phyloP scores from a whole-genome alignment of 75 land plant genomes.

The Selaginella moellendorffii region DNA sequence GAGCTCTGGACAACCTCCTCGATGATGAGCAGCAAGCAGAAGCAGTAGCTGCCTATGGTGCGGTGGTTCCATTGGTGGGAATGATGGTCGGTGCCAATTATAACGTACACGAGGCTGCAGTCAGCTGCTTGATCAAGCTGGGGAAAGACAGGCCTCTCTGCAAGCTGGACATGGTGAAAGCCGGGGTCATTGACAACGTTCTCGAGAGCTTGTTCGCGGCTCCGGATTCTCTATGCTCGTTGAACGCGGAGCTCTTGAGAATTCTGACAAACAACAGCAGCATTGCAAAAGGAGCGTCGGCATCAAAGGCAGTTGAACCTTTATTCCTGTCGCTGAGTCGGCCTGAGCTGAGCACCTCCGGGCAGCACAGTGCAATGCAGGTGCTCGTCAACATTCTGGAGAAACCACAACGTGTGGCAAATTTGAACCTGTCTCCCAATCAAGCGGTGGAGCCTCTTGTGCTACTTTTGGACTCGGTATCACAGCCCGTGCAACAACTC shows the following conservation, averaged over 20 bases:
- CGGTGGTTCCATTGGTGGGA: slow-evolving; percentile 83
- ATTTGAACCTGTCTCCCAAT: slow-evolving; percentile 50
- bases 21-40: slow-evolving; percentile 97
- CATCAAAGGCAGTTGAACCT: slow-evolving; percentile 82
- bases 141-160: slow-evolving; percentile 87
- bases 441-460: slow-evolving; percentile 74
- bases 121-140: slow-evolving; percentile 69
- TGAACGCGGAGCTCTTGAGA: slow-evolving; percentile 72
- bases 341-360: slow-evolving; percentile 65
- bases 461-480: slow-evolving; percentile 60
- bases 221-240: slow-evolving; percentile 72
- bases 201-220: slow-evolving; percentile 66
- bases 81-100: slow-evolving; percentile 68
- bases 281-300: slow-evolving; percentile 69
- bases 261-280: slow-evolving; percentile 82
- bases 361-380: slow-evolving; percentile 90
- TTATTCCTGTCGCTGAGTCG: slow-evolving; percentile 46
- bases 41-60: slow-evolving; percentile 90
- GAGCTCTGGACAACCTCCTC: slow-evolving; percentile 74
- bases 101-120: slow-evolving; percentile 67
- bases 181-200: slow-evolving; percentile 75
- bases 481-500: slow-evolving; percentile 85
- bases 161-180: slow-evolving; percentile 91
- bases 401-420: slow-evolving; percentile 76
- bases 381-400: slow-evolving; percentile 89